Percentiles rank a stretch among this genome's conserved stretches.
Evolutionary conservation across 352 stramenopile species (phyloP).

Genomic region (Phytophthora fragariaefolia): DNA sequence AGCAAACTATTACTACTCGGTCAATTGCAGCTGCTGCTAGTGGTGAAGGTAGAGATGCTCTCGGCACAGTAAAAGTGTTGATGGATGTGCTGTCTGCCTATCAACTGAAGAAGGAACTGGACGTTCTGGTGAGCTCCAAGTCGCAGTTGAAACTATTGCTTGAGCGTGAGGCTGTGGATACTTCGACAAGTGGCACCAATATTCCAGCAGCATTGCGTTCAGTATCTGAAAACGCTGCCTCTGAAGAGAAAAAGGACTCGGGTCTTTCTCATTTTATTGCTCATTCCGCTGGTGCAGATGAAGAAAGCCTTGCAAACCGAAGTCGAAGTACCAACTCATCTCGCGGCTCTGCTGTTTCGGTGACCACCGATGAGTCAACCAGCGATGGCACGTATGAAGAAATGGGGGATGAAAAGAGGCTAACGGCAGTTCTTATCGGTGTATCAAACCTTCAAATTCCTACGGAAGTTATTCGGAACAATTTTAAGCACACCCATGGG

Average conservation of each 20-base stretch:
- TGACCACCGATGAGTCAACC: constrained; percentile 70
- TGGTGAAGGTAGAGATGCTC: constrained; percentile 22
- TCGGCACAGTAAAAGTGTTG: constrained; percentile 36
- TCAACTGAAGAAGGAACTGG: constrained; percentile 59
- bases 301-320: constrained; percentile 23
- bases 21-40: constrained; percentile 14
- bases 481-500: constrained; percentile 44
- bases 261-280: constrained; percentile 34
- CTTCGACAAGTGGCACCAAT: constrained; percentile 57
- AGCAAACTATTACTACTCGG: constrained; percentile 32
- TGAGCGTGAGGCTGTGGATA: constrained; percentile 76
- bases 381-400: constrained; percentile 73
- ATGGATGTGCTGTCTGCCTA: constrained; percentile 46
- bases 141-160: constrained; percentile 71
- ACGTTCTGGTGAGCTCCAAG: constrained; percentile 69
- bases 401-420: constrained; percentile 65
- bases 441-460: constrained; percentile 78
- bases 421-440: constrained; percentile 78
- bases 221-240: constrained; percentile 18
- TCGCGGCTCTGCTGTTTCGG: constrained; percentile 48
- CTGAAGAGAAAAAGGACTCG: constrained; percentile 40
- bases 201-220: constrained; percentile 34
- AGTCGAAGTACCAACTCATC: constrained; percentile 31
- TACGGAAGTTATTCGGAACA: constrained; percentile 39
- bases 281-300: constrained; percentile 15